Evolutionary conservation across 495 filamentous ascomycete genomes (phyloP), one percentile per base, ranked within the genome.

Genomic region (Penicillium paxilli): DNA sequence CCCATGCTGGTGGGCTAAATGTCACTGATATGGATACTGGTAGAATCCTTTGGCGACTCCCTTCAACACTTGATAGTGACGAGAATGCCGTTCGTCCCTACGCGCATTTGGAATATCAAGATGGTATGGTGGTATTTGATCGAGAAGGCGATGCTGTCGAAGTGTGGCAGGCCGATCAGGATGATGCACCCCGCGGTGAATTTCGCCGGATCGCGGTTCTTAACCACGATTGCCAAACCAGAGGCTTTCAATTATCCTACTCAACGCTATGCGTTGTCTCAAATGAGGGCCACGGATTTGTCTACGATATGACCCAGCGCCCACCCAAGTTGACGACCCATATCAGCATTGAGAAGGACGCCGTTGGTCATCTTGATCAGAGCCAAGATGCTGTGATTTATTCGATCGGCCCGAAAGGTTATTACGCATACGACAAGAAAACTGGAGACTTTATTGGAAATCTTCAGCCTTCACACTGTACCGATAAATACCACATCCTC

Each of bases 71-170:
- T 19, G 66, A 69, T 49, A 55, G 41, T 21, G 61, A 63, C 21
- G 59, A 58, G 33, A 40, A 70, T 24, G 60, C 63, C 0, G 70
- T 73, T 32, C 67, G 67, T 12, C 67, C 65, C 9, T 68, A 67
- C 19, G 72, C 72, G 2, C 72, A 75, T 54, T 54, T 75, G 3
- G 72, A 75, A 44, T 75, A 75, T 25, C 70, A 73, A 53, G 72
- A 75, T 60, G 72, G 72, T 12, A 70, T 73, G 67, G 69, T 58
- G 0, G 69, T 73, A 11, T 75, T 75, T 44, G 70, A 75, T 57
- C 62, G 70, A 0, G 70, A 72, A 38, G 72, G 72, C 7, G 64
- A 75, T 54, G 67, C 67, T 0, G 54, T 75, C 0, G 70, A 75
- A 46, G 69, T 75, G 5, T 75, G 72, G 72, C 64, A 73, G 40